Evolutionary conservation across 176 grass and related monocot genomes (phyloP).

Genomic region (Hordeum vulgare): DNA sequence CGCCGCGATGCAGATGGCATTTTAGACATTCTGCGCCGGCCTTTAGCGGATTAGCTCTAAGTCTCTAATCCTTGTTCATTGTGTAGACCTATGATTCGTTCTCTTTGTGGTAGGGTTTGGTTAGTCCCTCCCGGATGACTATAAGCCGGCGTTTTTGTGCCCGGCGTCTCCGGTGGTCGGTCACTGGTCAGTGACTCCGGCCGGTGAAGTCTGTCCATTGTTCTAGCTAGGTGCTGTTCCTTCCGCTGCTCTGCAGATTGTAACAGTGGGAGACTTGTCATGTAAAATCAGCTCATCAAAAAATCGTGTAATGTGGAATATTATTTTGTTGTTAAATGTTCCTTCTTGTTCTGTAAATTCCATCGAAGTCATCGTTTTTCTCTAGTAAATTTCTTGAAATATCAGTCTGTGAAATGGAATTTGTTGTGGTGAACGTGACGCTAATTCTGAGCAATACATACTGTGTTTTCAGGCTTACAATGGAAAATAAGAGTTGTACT

Average conservation of each 20-base stretch:
- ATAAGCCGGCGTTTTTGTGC: constrained; percentile 48
- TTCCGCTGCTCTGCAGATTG: constrained; percentile 37
- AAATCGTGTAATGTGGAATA: constrained; percentile 32
- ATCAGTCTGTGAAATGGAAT: too few species aligned
- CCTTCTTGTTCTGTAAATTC: neutral
- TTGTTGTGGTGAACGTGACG: too few species aligned
- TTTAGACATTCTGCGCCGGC: constrained; percentile 49
- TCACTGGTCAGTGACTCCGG: constrained; percentile 27
- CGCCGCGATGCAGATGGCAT: constrained; percentile 41
- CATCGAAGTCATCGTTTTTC: too few species aligned
- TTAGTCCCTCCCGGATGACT: constrained; percentile 15
- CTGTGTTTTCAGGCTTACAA: too few species aligned
- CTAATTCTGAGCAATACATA: neutral
- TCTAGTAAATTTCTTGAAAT: too few species aligned
- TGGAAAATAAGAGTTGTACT: neutral
- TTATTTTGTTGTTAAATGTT: neutral
- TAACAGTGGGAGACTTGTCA: constrained; percentile 18
- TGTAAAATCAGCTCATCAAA: constrained; percentile 29
- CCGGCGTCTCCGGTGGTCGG: constrained; percentile 32
- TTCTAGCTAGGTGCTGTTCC: neutral
- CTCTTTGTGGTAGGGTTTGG: constrained; percentile 4
- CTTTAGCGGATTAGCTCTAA: constrained; percentile 27
- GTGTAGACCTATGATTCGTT: constrained; percentile 18
- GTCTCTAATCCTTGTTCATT: constrained; percentile 28
- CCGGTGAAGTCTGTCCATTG: neutral